Percentiles rank a stretch among this genome's conserved stretches.
Conservation (phyloP, 768 basidiomycete species). For the Xerocomus spinulosus region DNA sequence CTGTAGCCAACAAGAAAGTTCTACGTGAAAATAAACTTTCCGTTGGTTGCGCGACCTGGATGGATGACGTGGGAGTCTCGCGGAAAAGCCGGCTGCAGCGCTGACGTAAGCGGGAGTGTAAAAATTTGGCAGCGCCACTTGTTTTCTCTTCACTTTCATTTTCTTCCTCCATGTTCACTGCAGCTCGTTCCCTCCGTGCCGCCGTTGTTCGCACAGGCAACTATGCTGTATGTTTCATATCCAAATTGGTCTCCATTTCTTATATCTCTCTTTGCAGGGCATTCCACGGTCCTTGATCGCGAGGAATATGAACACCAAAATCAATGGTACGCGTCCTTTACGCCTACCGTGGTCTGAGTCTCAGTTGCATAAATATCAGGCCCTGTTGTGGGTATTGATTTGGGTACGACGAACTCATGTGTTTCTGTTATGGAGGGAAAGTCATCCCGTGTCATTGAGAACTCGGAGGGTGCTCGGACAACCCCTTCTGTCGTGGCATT, state of each 20-base stretch:
- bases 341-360: not conserved
- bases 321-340: slow-evolving; percentile 54
- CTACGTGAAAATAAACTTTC: too few relatives aligned
- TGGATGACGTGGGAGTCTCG: slow-evolving; percentile 4
- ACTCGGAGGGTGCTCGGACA: slow-evolving; percentile 95
- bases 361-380: slow-evolving; percentile 36
- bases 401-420: slow-evolving; percentile 91
- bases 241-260: not conserved
- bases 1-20: too few relatives aligned
- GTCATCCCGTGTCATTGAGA: slow-evolving; percentile 92
- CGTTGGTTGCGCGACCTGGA: not conserved
- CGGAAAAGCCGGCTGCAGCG: slow-evolving; percentile 10
- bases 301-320: slow-evolving; percentile 95
- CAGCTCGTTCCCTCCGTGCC: slow-evolving; percentile 58
- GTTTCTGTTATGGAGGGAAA: slow-evolving; percentile 96
- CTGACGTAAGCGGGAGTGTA: slow-evolving; percentile 32
- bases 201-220: slow-evolving; percentile 55
- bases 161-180: slow-evolving; percentile 66
- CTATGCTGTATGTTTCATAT: slow-evolving; percentile 51
- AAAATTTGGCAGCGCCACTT: slow-evolving; percentile 45
- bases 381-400: slow-evolving; percentile 93
- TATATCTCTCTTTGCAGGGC: slow-evolving; percentile 37
- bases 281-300: slow-evolving; percentile 71
- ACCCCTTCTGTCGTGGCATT: slow-evolving; percentile 99
- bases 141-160: slow-evolving; percentile 29